phyloP scores from a whole-genome alignment of 2,329 filamentous ascomycete genomes.

The Aspergillus udagawae region DNA sequence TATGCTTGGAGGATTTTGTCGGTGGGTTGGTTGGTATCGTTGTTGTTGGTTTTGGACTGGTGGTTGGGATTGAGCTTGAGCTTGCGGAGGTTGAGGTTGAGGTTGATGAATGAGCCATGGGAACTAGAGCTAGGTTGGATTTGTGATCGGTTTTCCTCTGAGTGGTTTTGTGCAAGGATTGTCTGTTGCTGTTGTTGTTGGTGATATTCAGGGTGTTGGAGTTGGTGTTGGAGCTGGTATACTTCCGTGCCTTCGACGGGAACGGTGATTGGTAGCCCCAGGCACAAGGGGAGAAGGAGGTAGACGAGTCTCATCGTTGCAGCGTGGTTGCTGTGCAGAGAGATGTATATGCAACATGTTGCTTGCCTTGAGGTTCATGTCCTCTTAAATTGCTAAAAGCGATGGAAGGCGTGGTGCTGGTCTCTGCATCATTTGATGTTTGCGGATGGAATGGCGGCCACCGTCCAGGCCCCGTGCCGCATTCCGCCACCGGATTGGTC shows the following conservation, averaged over 20 bases:
- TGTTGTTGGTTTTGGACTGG: not conserved
- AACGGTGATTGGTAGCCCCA: not conserved
- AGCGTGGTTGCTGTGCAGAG: no score
- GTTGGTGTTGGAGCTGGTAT: not conserved
- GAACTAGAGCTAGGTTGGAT: not conserved
- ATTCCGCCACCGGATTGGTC: constrained; percentile 7
- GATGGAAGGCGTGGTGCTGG: not conserved
- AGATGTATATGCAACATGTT: not conserved
- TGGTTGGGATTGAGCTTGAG: not conserved
- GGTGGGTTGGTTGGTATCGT: not conserved
- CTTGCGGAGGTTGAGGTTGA: not conserved
- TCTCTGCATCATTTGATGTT: not conserved
- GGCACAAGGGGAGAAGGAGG: not conserved
- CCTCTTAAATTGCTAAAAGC: not conserved
- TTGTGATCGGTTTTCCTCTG: not conserved
- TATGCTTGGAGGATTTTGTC: not conserved
- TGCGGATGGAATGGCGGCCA: not conserved
- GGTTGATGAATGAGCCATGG: not conserved
- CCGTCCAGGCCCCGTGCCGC: constrained; percentile 3
- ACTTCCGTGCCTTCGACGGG: not conserved
- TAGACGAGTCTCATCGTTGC: not conserved
- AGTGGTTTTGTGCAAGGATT: not conserved
- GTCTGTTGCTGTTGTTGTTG: not conserved
- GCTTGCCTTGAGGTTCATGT: not conserved
- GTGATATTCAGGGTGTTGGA: not conserved